A percentile compares a stretch with the other conserved stretches of the same genome.
phyloP scores from a whole-genome alignment of 164 flowering plant genomes.

The Vitis rupestris region DNA sequence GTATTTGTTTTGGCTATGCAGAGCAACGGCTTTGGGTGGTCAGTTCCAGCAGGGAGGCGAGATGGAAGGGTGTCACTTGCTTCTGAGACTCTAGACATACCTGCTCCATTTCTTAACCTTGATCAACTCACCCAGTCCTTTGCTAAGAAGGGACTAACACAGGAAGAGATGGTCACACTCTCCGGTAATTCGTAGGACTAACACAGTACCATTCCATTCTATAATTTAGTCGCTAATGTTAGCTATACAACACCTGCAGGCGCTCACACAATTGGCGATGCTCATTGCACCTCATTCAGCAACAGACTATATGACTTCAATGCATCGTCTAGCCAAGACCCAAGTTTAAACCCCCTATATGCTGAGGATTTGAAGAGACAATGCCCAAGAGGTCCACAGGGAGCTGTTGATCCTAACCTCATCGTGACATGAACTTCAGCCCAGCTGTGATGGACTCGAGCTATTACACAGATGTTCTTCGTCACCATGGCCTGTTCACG shows the following conservation, averaged over 20 bases:
- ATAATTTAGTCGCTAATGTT: too few relatives aligned
- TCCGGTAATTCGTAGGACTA: too few relatives aligned
- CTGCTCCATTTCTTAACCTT: constrained; percentile 5
- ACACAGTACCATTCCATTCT: too few relatives aligned
- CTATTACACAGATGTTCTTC: not conserved
- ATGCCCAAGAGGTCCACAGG: constrained; percentile 14
- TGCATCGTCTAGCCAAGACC: constrained; percentile 7
- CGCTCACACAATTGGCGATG: constrained; percentile 24
- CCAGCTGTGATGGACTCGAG: too few relatives aligned
- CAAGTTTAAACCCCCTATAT: constrained; percentile 17
- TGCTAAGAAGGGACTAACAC: constrained; percentile 18
- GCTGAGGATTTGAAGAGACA: constrained; percentile 13
- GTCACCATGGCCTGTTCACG: constrained; percentile 15
- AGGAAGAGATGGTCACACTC: constrained; percentile 21
- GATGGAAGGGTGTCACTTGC: constrained; percentile 26
- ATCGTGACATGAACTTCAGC: too few relatives aligned
- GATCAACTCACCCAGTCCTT: constrained; percentile 19
- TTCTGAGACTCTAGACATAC: constrained; percentile 7
- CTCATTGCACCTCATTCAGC: constrained; percentile 23
- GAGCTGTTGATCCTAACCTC: not conserved
- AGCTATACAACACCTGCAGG: constrained; percentile 11
- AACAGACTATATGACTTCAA: too few relatives aligned
- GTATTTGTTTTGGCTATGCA: not conserved
- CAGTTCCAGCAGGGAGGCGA: constrained; percentile 29
- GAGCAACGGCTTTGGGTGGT: constrained; percentile 5